A percentile compares a stretch with the other conserved stretches of the same genome.
Evolutionary conservation across 1,284 basidiomycete species (phyloP).

Genomic region (Ceraceosorus bombacis): DNA sequence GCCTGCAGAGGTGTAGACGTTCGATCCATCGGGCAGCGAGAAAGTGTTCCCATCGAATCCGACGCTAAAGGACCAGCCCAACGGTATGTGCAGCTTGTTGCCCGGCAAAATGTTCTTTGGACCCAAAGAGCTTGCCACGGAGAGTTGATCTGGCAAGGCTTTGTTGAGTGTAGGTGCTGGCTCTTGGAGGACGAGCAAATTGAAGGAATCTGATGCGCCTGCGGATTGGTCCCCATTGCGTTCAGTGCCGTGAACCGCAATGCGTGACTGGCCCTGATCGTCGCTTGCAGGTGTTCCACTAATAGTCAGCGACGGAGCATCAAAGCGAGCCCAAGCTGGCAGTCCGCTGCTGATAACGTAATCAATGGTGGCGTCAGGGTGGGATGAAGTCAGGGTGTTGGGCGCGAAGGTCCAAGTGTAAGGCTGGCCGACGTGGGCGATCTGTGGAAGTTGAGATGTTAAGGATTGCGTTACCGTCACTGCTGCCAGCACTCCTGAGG

Average conservation of each 20-base stretch:
- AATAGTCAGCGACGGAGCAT: slow-evolving; percentile 21
- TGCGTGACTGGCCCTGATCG: slow-evolving; percentile 6
- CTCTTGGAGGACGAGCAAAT: slow-evolving; percentile 27
- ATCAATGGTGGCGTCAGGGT: slow-evolving; percentile 9
- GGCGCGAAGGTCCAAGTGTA: slow-evolving; percentile 35
- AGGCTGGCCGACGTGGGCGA: slow-evolving; percentile 31
- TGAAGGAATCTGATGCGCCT: slow-evolving; percentile 17
- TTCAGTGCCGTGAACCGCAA: slow-evolving; percentile 10
- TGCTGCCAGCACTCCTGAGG: background rate
- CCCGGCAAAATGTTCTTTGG: slow-evolving; percentile 30
- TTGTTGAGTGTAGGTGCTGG: slow-evolving; percentile 31
- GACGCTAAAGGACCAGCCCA: slow-evolving; percentile 81
- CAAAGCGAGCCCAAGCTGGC: slow-evolving; percentile 37
- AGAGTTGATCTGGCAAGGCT: slow-evolving; percentile 37
- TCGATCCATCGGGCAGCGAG: slow-evolving; percentile 46
- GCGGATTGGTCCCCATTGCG: background rate
- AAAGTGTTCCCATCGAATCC: slow-evolving; percentile 70
- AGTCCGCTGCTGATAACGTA: slow-evolving; percentile 23
- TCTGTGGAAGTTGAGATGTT: slow-evolving; percentile 26
- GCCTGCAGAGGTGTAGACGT: slow-evolving; percentile 63
- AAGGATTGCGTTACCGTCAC: slow-evolving; percentile 19
- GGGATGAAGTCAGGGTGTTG: slow-evolving; percentile 24
- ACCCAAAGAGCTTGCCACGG: slow-evolving; percentile 32
- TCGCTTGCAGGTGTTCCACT: slow-evolving; percentile 25
- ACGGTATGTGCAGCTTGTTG: slow-evolving; percentile 62